phyloP scores from a whole-genome alignment of 768 basidiomycete species.

The Boletus sensibilis region DNA sequence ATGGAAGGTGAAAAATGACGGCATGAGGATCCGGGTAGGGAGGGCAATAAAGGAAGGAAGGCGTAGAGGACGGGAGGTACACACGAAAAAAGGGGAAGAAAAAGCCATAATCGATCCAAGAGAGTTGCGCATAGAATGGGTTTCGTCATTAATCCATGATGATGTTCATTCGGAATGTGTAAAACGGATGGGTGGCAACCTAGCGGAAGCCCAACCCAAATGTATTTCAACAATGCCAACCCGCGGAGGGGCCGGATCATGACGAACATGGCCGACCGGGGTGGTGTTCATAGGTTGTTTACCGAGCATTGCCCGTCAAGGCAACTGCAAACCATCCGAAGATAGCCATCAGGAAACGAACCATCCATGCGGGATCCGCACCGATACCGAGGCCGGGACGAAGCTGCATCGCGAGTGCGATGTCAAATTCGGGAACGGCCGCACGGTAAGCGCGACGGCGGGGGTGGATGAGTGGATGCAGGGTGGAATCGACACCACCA shows the following conservation, averaged over 20 bases:
- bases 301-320: slow-evolving; percentile 38
- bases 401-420: slow-evolving; percentile 77
- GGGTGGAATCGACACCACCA: slow-evolving; percentile 1
- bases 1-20: not conserved
- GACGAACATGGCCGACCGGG: not conserved
- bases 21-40: not conserved
- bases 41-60: not conserved
- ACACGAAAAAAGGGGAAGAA: not conserved
- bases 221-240: not conserved
- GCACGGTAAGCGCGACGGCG: slow-evolving; percentile 36
- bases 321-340: slow-evolving; percentile 76
- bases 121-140: slow-evolving; percentile 3
- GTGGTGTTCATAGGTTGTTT: slow-evolving; percentile 1
- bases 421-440: slow-evolving; percentile 51
- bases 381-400: slow-evolving; percentile 68
- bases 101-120: not conserved
- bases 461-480: slow-evolving; percentile 18
- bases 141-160: slow-evolving; percentile 4
- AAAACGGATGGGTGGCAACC: not conserved
- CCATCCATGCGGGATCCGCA: slow-evolving; percentile 77
- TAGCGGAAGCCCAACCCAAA: not conserved
- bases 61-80: not conserved
- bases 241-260: slow-evolving; percentile 1
- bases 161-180: slow-evolving; percentile 1
- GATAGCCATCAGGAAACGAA: slow-evolving; percentile 74